These are phyloP conservation scores for Lepiota venenata DNA, from an alignment of 768 basidiomycete species.

Conservation along the genomic window DNA sequence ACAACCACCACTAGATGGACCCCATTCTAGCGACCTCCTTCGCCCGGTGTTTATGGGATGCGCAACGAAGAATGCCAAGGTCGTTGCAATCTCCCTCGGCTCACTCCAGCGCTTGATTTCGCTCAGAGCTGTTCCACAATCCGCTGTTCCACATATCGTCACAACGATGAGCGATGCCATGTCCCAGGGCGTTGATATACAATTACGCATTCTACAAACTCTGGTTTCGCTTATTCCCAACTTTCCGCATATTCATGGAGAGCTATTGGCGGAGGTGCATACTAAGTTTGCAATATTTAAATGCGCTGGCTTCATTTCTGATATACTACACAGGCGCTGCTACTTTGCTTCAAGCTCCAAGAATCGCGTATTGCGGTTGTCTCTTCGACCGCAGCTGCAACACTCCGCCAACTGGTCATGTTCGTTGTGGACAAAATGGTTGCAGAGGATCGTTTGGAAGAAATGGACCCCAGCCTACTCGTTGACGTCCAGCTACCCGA, in stretches of 20 bases:
- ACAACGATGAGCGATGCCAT: constrained; percentile 84
- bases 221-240: constrained; percentile 89
- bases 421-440: constrained; percentile 95
- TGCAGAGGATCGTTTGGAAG: constrained; percentile 58
- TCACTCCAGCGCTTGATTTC: constrained; percentile 89
- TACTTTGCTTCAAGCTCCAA: constrained; percentile 94
- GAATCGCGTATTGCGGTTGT: constrained; percentile 96
- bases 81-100: constrained; percentile 88
- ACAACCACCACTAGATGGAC: constrained; percentile 48
- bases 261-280: constrained; percentile 75
- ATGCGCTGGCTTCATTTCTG: background rate
- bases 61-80: constrained; percentile 89
- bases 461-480: constrained; percentile 26
- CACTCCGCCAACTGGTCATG: constrained; percentile 94
- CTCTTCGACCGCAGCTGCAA: constrained; percentile 95
- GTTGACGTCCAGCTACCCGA: constrained; percentile 61
- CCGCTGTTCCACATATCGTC: constrained; percentile 75
- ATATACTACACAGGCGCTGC: constrained; percentile 57
- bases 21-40: constrained; percentile 78
- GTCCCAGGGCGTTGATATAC: constrained; percentile 95
- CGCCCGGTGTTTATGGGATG: constrained; percentile 93
- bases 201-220: constrained; percentile 90
- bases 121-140: constrained; percentile 80
- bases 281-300: constrained; percentile 10
- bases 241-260: constrained; percentile 78